A percentile compares a stretch with the other conserved stretches of the same genome.
Evolutionary conservation across 495 filamentous ascomycete species (phyloP).

Genomic region (Aspergillus heteromorphus): DNA sequence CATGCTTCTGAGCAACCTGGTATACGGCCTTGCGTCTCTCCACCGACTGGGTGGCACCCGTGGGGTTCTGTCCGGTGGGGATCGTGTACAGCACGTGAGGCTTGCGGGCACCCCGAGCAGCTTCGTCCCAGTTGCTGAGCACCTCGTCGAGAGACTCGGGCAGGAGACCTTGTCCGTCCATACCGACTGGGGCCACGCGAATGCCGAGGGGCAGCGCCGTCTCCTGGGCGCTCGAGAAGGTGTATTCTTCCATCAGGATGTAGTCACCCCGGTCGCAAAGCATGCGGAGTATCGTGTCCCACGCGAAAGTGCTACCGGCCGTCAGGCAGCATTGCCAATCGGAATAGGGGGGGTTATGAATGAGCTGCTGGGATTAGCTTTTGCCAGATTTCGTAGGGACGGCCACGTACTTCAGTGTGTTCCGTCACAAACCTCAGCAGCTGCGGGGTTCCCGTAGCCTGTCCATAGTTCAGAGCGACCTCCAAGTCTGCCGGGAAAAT

Average conservation of each 20-base stretch:
- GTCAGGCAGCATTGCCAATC: slow-evolving; percentile 79
- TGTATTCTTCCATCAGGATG: slow-evolving; percentile 79
- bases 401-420: slow-evolving; percentile 67
- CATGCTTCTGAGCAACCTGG: slow-evolving; percentile 70
- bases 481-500: slow-evolving; percentile 53
- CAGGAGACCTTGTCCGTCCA: slow-evolving; percentile 75
- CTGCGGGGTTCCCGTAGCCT: slow-evolving; percentile 80
- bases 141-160: slow-evolving; percentile 61
- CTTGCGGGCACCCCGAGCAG: slow-evolving; percentile 53
- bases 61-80: slow-evolving; percentile 82
- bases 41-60: slow-evolving; percentile 73
- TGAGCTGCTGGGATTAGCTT: slow-evolving; percentile 23
- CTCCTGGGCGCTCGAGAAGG: slow-evolving; percentile 77
- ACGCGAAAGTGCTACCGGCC: slow-evolving; percentile 69
- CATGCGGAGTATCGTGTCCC: slow-evolving; percentile 75
- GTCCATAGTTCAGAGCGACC: slow-evolving; percentile 84
- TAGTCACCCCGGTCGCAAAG: slow-evolving; percentile 66
- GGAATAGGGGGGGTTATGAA: slow-evolving; percentile 52
- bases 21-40: slow-evolving; percentile 68
- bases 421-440: slow-evolving; percentile 84
- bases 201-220: slow-evolving; percentile 74
- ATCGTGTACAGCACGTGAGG: slow-evolving; percentile 59
- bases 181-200: slow-evolving; percentile 61
- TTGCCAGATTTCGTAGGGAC: not conserved
- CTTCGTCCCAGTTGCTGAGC: slow-evolving; percentile 61